phyloP scores from a whole-genome alignment of 2,329 filamentous ascomycete species.

The Aspergillus sp. region DNA sequence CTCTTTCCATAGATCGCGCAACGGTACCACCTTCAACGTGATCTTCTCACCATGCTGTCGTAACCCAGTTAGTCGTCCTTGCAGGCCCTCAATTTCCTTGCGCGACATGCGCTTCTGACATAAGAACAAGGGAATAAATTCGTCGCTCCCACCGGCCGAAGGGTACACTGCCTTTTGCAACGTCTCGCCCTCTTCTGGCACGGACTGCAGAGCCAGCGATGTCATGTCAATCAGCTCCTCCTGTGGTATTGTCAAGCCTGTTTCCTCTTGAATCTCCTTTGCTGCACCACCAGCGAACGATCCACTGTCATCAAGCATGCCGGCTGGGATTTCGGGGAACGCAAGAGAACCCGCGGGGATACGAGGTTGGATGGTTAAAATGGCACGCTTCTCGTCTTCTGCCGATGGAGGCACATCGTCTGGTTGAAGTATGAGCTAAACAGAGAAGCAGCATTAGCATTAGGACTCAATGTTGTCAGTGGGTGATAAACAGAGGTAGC shows the following conservation, averaged over 20 bases:
- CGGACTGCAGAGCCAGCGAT: constrained; percentile 45
- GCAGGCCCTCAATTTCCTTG: constrained; percentile 51
- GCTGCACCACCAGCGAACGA: constrained; percentile 58
- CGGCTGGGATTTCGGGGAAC: constrained; percentile 60
- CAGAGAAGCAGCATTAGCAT: not conserved
- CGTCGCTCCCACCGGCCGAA: constrained; percentile 58
- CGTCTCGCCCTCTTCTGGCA: constrained; percentile 31
- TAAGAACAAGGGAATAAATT: constrained; percentile 60
- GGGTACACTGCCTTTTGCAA: constrained; percentile 57
- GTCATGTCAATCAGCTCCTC: constrained; percentile 58
- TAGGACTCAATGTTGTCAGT: not conserved
- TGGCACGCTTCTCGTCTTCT: constrained; percentile 50
- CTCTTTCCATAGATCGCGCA: constrained; percentile 57
- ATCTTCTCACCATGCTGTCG: constrained; percentile 61
- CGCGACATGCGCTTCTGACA: constrained; percentile 56
- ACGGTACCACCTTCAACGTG: constrained; percentile 56
- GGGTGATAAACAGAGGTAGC: not conserved
- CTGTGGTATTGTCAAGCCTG: constrained; percentile 53
- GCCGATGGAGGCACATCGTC: constrained; percentile 47
- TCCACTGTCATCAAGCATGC: constrained; percentile 60
- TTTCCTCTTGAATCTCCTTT: constrained; percentile 61
- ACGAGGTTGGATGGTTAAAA: constrained; percentile 60
- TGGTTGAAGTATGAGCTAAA: constrained; percentile 57
- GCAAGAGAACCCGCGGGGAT: constrained; percentile 58
- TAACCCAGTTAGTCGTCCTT: constrained; percentile 57